Conservation (phyloP, 2,329 filamentous ascomycete genomes). For the Diaporthe ampelina region DNA sequence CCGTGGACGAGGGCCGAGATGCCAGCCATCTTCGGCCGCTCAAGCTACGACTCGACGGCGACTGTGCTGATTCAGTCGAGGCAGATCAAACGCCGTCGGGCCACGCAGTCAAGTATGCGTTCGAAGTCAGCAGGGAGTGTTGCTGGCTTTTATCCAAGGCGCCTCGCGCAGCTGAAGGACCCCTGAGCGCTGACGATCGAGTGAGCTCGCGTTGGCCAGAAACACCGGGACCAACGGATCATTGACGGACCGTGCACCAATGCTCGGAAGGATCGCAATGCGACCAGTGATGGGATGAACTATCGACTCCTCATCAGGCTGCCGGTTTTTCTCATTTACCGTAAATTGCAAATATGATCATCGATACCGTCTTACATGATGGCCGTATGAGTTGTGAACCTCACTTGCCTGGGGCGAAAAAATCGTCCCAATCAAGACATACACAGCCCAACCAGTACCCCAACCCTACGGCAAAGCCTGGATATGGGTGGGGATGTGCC, state of each 20-base stretch:
- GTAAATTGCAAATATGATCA: not conserved
- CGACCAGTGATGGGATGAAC: conserved; percentile 1
- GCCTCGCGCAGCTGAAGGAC: not conserved
- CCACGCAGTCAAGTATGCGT: not conserved
- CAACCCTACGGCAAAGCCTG: not conserved
- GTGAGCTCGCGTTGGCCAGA: conserved; percentile 28
- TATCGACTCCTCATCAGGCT: no score
- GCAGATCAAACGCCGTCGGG: not conserved
- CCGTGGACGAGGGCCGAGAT: not conserved
- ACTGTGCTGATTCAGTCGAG: not conserved
- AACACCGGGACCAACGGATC: conserved; percentile 16
- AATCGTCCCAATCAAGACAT: not conserved
- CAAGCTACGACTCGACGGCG: no score
- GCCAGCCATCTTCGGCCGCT: conserved; percentile 31
- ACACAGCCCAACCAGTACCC: not conserved
- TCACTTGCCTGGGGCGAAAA: no score
- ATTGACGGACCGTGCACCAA: conserved; percentile 32
- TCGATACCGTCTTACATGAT: not conserved
- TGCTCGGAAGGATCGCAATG: conserved; percentile 7
- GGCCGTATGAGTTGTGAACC: no score
- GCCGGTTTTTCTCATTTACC: no score
- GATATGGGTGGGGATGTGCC: not conserved
- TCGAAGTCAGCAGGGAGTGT: not conserved
- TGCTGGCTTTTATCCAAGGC: not conserved
- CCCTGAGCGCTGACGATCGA: not conserved